A percentile compares a stretch with the other conserved stretches of the same genome.
phyloP scores from a whole-genome alignment of 495 filamentous ascomycete species.

The Penicillium coprophilum region DNA sequence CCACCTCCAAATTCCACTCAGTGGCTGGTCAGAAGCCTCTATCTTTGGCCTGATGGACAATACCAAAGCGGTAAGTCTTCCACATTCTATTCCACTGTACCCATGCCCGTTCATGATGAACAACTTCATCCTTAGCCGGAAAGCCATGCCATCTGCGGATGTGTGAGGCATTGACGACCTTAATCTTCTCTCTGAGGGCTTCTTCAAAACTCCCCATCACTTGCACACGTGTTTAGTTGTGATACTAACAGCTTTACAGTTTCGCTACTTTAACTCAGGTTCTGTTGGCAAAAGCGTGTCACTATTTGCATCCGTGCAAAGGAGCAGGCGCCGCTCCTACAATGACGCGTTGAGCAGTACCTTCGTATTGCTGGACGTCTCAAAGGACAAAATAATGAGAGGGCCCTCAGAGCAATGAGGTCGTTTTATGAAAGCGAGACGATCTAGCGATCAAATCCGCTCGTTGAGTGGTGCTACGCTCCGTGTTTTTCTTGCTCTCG shows the following conservation, averaged over 20 bases:
- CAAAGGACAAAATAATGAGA: background rate
- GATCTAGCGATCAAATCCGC: too few relatives aligned
- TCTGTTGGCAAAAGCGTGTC: background rate
- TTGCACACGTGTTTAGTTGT: background rate
- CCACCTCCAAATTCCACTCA: background rate
- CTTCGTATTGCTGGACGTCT: background rate
- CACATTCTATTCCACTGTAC: background rate
- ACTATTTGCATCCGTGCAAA: background rate
- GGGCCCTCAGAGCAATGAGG: background rate
- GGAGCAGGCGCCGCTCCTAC: background rate
- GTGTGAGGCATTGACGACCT: slow-evolving; percentile 41
- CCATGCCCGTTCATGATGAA: slow-evolving; percentile 37
- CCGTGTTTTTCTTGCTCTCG: too few relatives aligned
- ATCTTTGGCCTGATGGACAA: background rate
- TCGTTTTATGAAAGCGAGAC: background rate
- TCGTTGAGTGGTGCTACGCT: too few relatives aligned
- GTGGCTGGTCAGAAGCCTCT: background rate
- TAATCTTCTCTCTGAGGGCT: slow-evolving; percentile 42
- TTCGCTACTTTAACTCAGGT: background rate
- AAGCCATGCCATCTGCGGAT: slow-evolving; percentile 44
- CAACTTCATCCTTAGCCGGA: slow-evolving; percentile 51
- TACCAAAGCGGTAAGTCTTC: slow-evolving; percentile 10
- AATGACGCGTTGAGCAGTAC: background rate
- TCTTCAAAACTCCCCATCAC: background rate
- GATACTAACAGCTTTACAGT: background rate